Percentiles rank a stretch among this genome's conserved stretches.
phyloP scores from a whole-genome alignment of 1,284 basidiomycete genomes.

The Moesziomyces aphidis region DNA sequence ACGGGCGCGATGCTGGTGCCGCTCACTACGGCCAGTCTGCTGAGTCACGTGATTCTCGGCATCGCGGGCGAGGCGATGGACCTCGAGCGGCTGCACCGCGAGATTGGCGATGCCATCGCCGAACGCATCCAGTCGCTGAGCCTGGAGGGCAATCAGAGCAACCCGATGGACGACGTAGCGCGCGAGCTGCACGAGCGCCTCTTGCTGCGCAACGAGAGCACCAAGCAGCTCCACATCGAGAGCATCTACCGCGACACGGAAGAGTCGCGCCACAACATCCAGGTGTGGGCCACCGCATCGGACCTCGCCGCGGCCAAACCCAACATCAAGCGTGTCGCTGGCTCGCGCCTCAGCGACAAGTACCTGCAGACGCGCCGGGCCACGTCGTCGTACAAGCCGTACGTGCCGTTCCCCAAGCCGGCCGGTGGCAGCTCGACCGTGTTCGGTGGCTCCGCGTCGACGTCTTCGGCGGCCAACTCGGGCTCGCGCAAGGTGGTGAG shows the following conservation, averaged over 20 bases:
- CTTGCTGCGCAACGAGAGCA: slow-evolving; percentile 91
- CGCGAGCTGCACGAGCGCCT: slow-evolving; percentile 90
- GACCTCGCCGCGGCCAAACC: slow-evolving; percentile 81
- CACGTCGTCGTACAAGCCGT: slow-evolving; percentile 53
- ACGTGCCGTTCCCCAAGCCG: slow-evolving; percentile 49
- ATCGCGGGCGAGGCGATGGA: slow-evolving; percentile 97
- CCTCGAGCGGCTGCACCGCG: slow-evolving; percentile 91
- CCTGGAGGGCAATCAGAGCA: slow-evolving; percentile 73
- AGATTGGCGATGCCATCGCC: slow-evolving; percentile 92
- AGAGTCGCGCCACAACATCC: slow-evolving; percentile 89
- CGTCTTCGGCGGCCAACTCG: slow-evolving; percentile 8
- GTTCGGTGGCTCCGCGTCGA: slow-evolving; percentile 7
- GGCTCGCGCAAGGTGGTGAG: slow-evolving; percentile 55
- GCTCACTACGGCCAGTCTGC: slow-evolving; percentile 91
- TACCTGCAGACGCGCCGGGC: slow-evolving; percentile 57
- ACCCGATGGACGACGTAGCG: slow-evolving; percentile 89
- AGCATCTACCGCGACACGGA: slow-evolving; percentile 77
- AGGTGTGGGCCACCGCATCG: slow-evolving; percentile 82
- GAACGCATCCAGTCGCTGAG: slow-evolving; percentile 85
- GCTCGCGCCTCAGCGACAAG: slow-evolving; percentile 62
- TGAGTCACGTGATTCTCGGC: slow-evolving; percentile 97
- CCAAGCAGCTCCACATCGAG: slow-evolving; percentile 94
- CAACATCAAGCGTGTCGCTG: slow-evolving; percentile 77
- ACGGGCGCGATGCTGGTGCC: slow-evolving; percentile 87
- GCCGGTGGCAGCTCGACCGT: slow-evolving; percentile 12